Evolutionary conservation across 176 grass and related monocot genomes (phyloP).

Genomic region (Olyra latifolia): DNA sequence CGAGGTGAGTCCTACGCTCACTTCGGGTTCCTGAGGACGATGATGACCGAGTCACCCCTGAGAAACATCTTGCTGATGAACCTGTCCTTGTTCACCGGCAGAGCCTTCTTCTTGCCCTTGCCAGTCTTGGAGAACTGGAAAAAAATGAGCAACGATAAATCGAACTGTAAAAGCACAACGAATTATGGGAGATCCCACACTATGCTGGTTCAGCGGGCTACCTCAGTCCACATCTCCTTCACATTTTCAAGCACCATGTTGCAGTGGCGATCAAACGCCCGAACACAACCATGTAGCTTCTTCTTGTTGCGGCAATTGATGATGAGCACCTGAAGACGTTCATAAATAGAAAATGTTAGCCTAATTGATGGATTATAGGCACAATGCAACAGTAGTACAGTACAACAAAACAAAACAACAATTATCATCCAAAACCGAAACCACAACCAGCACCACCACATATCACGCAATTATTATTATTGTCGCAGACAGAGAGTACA

Average conservation of each 20-base stretch:
- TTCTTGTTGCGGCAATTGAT: slow-evolving; percentile 82
- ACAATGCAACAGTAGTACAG: neutral
- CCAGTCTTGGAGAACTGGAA: slow-evolving; percentile 69
- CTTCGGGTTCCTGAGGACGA: slow-evolving; percentile 74
- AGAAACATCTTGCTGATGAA: slow-evolving; percentile 93
- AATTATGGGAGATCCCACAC: neutral
- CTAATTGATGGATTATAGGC: neutral
- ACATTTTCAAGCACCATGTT: slow-evolving; percentile 89
- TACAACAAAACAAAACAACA: neutral
- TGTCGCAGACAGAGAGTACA: neutral
- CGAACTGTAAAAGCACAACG: neutral
- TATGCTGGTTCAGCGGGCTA: slow-evolving; percentile 17
- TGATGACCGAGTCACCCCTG: slow-evolving; percentile 72
- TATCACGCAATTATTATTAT: neutral
- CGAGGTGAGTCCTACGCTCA: neutral
- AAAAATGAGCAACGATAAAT: slow-evolving; percentile 18
- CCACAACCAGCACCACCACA: no score
- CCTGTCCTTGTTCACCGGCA: slow-evolving; percentile 77
- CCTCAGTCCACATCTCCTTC: slow-evolving; percentile 85
- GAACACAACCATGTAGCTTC: slow-evolving; percentile 66
- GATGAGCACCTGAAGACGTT: slow-evolving; percentile 59
- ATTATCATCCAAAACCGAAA: neutral
- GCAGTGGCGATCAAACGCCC: slow-evolving; percentile 82
- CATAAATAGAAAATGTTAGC: neutral
- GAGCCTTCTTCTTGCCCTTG: slow-evolving; percentile 80